Evolutionary conservation across 306 rosid species (phyloP), one percentile per base, ranked within the genome.

Genomic region (Citrullus amarus): DNA sequence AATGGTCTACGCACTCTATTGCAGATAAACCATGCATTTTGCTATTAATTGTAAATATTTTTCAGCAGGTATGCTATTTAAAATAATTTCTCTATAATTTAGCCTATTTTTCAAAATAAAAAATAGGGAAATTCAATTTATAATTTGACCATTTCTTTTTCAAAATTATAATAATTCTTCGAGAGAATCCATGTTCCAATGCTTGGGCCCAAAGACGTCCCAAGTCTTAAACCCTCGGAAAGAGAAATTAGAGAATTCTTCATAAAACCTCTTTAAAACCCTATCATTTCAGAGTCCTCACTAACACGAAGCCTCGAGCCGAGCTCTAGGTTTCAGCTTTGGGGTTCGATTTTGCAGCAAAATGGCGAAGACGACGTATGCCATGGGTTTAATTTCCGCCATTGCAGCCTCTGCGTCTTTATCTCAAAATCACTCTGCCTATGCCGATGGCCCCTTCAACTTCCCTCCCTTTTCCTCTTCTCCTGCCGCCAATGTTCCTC

Each of bases 401-500:
- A 66, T 79, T 69, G 76, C 81, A 4, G 76, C 81, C 25, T 79
- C 81, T 34, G 39, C 75, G 14, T 79, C 81, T 66, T 18, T 66
- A 20, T 50, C 76, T 8, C 81, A 79, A 25, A 54, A 79, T 38
- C 63, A 54, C 16, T 38, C 36, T 66, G 76, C 65, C 7, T 66
- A 43, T 66, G 81, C 81, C 43, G 81, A 79, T 28, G 81, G 76
- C 46, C 81, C 81, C 59, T 79, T 79, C 76, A 79, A 53, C 12
- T 50, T 66, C 54, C 51, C 76, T 53, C 51, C 65, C 65, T 50
- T 79, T 53, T 51, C 75, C 36, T 36, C 76, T 79, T 65, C 81
- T 66, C 53, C 77, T 39, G 30, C 73, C 51, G 73, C 80, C 8
- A 63, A 30, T 78, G 62, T 30, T 63, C 48, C 75, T 62, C 80